Conservation (phyloP, 2,329 filamentous ascomycete species). For the Elsinoe batatas region DNA sequence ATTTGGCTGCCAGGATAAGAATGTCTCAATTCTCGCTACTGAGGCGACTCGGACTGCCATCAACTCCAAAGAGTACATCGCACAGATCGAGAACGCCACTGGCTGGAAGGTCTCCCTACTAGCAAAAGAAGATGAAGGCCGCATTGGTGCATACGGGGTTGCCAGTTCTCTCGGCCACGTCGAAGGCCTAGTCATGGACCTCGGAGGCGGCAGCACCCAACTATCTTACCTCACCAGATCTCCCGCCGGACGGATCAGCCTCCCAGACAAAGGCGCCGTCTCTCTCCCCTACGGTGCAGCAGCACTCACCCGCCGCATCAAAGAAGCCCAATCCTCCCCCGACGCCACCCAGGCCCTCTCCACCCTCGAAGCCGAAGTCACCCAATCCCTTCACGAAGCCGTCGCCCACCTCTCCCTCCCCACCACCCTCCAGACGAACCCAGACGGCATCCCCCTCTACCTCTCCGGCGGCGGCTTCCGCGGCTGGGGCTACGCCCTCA, state of each 20-base stretch:
- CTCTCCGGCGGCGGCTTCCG: constrained; percentile 84
- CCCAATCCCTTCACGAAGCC: background rate
- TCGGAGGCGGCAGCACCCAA: constrained; percentile 67
- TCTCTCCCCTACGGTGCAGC: constrained; percentile 63
- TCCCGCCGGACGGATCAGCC: constrained; percentile 41
- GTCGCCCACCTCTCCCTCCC: background rate
- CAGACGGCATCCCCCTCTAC: constrained; percentile 58
- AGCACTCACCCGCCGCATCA: constrained; percentile 47
- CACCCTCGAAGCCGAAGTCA: background rate
- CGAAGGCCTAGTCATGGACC: constrained; percentile 74
- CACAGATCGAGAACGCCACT: constrained; percentile 51
- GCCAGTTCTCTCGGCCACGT: constrained; percentile 62
- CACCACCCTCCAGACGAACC: constrained; percentile 29
- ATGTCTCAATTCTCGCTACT: constrained; percentile 71
- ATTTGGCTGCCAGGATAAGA: constrained; percentile 54
- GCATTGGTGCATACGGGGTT: constrained; percentile 74
- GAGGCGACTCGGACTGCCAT: constrained; percentile 76
- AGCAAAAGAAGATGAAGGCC: constrained; percentile 69
- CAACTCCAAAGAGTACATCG: constrained; percentile 61
- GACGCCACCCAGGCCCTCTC: background rate
- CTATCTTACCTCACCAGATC: constrained; percentile 52
- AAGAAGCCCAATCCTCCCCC: constrained; percentile 15
- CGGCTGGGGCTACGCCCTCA: constrained; percentile 82
- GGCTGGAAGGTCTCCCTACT: constrained; percentile 64
- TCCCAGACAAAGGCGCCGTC: constrained; percentile 47